Evolutionary conservation across 2,329 filamentous ascomycete species (phyloP).

Genomic region (Fusarium nygamai): DNA sequence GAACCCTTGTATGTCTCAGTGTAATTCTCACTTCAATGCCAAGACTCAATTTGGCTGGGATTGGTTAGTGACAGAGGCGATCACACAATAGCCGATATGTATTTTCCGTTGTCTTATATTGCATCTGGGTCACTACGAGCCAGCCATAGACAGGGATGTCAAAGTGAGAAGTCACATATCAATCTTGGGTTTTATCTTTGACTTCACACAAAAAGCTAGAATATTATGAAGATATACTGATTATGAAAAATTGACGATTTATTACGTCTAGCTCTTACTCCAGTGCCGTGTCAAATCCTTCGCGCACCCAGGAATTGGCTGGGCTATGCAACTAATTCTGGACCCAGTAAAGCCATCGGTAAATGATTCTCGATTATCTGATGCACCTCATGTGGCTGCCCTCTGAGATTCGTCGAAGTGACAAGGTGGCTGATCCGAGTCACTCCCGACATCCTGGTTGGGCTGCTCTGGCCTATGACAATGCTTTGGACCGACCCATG

Average conservation of each 20-base stretch:
- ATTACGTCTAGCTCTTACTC: neutral
- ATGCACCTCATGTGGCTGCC: slow-evolving; percentile 1
- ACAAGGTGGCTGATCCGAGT: slow-evolving; percentile 22
- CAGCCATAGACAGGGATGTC: neutral
- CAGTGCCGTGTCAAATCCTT: neutral
- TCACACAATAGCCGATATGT: slow-evolving; percentile 3
- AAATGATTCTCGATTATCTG: slow-evolving; percentile 5
- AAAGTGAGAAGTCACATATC: slow-evolving; percentile 1
- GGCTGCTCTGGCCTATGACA: neutral
- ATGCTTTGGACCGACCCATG: neutral
- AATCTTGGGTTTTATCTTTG: neutral
- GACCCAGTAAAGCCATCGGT: neutral
- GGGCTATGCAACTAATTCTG: neutral
- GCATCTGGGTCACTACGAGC: neutral
- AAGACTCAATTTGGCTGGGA: slow-evolving; percentile 1
- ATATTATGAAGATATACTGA: slow-evolving; percentile 5
- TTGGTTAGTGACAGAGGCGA: neutral
- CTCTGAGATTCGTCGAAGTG: neutral
- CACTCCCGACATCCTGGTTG: slow-evolving; percentile 14
- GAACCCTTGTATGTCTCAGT: slow-evolving; percentile 19
- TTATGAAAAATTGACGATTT: neutral
- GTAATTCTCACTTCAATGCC: neutral
- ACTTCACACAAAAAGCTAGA: neutral
- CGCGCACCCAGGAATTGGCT: neutral
- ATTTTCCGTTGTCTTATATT: slow-evolving; percentile 14